Evolutionary conservation across 83 land plant species (phyloP).

Genomic region (Picea abies): DNA sequence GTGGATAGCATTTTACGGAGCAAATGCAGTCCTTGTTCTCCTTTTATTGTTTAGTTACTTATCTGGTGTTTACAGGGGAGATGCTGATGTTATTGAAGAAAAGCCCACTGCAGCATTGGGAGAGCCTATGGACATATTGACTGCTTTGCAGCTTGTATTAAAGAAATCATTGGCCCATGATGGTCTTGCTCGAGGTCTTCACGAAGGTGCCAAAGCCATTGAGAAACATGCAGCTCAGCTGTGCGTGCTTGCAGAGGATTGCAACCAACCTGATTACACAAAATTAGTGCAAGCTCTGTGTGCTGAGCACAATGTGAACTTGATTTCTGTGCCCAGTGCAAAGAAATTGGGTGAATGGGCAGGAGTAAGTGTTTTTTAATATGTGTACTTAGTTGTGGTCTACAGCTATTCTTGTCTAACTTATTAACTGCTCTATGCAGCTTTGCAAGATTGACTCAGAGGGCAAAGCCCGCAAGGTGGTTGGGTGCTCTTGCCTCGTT

Average conservation of each 20-base stretch:
- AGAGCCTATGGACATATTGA: constrained; percentile 87
- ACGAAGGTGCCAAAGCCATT: constrained; percentile 84
- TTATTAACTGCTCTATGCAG: constrained; percentile 21
- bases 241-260: constrained; percentile 90
- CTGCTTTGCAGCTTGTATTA: constrained; percentile 75
- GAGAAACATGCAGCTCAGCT: constrained; percentile 93
- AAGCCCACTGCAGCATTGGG: constrained; percentile 55
- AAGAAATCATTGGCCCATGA: constrained; percentile 87
- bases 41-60: no score
- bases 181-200: constrained; percentile 83
- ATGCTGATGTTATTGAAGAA: constrained; percentile 30
- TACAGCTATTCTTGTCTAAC: background rate
- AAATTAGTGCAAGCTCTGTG: constrained; percentile 86
- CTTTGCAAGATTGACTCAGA: constrained; percentile 95
- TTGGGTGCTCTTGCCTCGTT: constrained; percentile 89
- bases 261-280: constrained; percentile 84
- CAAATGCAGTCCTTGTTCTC: no score
- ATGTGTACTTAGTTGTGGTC: background rate
- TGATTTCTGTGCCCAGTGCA: constrained; percentile 85
- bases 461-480: constrained; percentile 91
- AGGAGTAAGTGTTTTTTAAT: constrained; percentile 58
- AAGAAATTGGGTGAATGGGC: constrained; percentile 95
- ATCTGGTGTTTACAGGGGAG: background rate
- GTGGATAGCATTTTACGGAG: no score
- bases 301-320: constrained; percentile 74